Conservation (phyloP, 2,329 filamentous ascomycete genomes). For the Alternaria sp. region DNA sequence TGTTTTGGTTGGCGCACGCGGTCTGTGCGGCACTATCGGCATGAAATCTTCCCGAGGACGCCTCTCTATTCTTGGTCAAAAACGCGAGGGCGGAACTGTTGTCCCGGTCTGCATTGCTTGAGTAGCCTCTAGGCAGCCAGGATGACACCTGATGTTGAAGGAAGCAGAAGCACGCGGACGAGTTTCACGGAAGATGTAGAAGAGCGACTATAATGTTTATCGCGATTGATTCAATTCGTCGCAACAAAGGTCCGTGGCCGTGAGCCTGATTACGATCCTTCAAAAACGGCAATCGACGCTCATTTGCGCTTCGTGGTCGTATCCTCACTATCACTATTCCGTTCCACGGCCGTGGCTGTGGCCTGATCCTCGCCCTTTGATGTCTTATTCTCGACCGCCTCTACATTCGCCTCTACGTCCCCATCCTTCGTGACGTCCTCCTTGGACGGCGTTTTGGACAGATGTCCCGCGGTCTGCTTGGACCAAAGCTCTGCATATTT, state of each 20-base stretch:
- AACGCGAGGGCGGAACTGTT: constrained; percentile 8
- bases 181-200: not conserved
- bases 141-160: not conserved
- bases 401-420: constrained; percentile 7
- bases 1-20: not conserved
- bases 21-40: not conserved
- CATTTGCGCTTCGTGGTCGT: constrained; percentile 24
- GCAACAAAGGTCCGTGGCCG: not conserved
- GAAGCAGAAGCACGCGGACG: not conserved
- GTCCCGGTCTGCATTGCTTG: not conserved
- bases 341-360: constrained; percentile 24
- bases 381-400: constrained; percentile 35
- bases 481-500: constrained; percentile 88
- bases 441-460: constrained; percentile 30
- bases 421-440: constrained; percentile 26
- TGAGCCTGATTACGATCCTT: not conserved
- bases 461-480: constrained; percentile 68
- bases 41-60: not conserved
- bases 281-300: not conserved
- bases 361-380: constrained; percentile 32
- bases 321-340: constrained; percentile 17
- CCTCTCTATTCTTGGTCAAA: not conserved
- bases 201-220: not conserved
- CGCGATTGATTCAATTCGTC: not conserved
- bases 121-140: not conserved